Conservation (phyloP, 2,329 filamentous ascomycete genomes). For the Dendryphion nanum region DNA sequence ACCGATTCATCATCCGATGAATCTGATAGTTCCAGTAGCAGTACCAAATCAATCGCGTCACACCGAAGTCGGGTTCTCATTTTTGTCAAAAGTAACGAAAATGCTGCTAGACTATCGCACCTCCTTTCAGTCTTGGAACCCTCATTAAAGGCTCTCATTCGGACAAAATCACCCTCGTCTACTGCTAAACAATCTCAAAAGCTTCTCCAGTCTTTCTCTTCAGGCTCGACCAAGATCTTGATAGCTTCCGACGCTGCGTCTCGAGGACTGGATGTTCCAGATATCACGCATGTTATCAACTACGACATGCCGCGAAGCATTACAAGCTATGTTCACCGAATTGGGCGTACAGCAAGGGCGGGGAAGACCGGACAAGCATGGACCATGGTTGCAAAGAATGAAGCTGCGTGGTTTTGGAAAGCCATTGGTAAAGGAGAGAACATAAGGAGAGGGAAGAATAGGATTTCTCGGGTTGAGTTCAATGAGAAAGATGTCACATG, state of each 20-base stretch:
- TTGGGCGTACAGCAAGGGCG: slow-evolving; percentile 85
- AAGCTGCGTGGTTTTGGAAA: slow-evolving; percentile 90
- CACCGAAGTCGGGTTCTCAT: slow-evolving; percentile 59
- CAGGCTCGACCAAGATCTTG: slow-evolving; percentile 66
- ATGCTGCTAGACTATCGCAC: slow-evolving; percentile 79
- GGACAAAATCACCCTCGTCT: slow-evolving; percentile 74
- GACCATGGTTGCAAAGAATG: slow-evolving; percentile 78
- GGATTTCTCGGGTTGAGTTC: slow-evolving; percentile 47
- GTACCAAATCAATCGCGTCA: slow-evolving; percentile 8
- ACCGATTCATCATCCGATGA: background rate
- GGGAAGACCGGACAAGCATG: slow-evolving; percentile 74
- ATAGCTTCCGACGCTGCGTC: slow-evolving; percentile 93
- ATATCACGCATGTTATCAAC: slow-evolving; percentile 83
- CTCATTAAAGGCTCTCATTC: slow-evolving; percentile 55
- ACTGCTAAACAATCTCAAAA: slow-evolving; percentile 69
- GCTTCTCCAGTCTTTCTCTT: slow-evolving; percentile 65
- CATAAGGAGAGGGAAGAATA: slow-evolving; percentile 47
- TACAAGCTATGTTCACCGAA: slow-evolving; percentile 84
- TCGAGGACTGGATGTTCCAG: slow-evolving; percentile 79
- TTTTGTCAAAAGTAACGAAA: slow-evolving; percentile 89
- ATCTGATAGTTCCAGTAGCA: slow-evolving; percentile 7
- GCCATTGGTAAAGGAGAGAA: slow-evolving; percentile 64
- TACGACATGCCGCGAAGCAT: slow-evolving; percentile 85
- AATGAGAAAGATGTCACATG: slow-evolving; percentile 41
- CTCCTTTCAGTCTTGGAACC: slow-evolving; percentile 69